Evolutionary conservation across 2,329 filamentous ascomycete species (phyloP).

Genomic region (Camillea tinctor): DNA sequence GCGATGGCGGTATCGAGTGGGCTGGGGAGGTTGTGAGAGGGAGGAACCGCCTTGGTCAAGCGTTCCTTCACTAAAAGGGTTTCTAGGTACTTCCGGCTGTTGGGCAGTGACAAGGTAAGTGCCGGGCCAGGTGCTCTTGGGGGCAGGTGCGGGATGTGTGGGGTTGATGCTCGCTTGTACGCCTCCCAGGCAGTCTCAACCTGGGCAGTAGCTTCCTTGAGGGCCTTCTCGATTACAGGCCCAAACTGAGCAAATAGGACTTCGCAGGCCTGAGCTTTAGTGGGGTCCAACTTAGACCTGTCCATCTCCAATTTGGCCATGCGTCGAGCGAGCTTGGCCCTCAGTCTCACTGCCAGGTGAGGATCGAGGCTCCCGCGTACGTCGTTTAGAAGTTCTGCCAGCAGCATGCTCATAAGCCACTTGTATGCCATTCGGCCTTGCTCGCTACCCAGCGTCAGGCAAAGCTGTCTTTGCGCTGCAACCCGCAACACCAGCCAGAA

Average conservation of each 20-base stretch:
- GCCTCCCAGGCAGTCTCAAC: constrained; percentile 38
- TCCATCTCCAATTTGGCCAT: constrained; percentile 56
- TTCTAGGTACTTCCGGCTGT: constrained; percentile 38
- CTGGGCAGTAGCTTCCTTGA: constrained; percentile 29
- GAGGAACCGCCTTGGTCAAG: neutral
- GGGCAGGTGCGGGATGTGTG: constrained; percentile 43
- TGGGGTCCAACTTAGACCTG: constrained; percentile 11
- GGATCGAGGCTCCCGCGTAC: constrained; percentile 22
- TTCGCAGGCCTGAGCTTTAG: neutral
- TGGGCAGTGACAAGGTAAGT: constrained; percentile 37
- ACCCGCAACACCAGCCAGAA: constrained; percentile 64
- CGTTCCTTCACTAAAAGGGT: constrained; percentile 7
- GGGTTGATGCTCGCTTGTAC: constrained; percentile 38
- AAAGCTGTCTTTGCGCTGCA: constrained; percentile 51
- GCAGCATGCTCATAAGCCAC: constrained; percentile 48
- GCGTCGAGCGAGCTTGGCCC: constrained; percentile 54
- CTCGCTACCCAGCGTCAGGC: constrained; percentile 37
- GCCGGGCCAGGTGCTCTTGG: constrained; percentile 32
- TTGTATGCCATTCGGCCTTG: constrained; percentile 55
- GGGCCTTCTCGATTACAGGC: constrained; percentile 27
- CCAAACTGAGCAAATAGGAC: constrained; percentile 32
- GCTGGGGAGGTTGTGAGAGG: constrained; percentile 16
- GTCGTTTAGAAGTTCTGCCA: constrained; percentile 47
- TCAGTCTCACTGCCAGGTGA: constrained; percentile 41
- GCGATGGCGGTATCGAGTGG: constrained; percentile 25